Conservation (phyloP, 139 green algal genomes). For the Coelastrella sp. region DNA sequence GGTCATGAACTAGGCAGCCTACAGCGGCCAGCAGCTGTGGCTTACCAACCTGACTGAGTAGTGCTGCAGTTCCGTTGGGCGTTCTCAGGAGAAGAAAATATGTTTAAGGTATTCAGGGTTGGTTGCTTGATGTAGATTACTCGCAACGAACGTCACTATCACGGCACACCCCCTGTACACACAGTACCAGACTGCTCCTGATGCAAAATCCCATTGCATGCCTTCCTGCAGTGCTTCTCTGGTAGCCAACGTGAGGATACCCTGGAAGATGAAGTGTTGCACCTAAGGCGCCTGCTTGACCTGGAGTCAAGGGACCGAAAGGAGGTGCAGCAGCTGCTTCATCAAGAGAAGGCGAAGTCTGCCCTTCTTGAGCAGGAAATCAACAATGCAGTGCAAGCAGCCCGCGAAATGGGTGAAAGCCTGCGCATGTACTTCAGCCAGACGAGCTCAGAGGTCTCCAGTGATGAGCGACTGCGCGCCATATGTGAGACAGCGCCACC, state of each 20-base stretch:
- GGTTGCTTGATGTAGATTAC: background rate
- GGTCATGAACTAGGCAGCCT: too few relatives aligned
- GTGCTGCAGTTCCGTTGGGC: too few relatives aligned
- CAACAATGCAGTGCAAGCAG: constrained; percentile 1
- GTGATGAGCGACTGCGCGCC: background rate
- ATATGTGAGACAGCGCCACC: background rate
- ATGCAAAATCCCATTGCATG: background rate
- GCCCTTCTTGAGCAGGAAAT: constrained; percentile 38
- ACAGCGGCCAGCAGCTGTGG: too few relatives aligned
- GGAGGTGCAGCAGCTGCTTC: background rate
- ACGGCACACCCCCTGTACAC: too few relatives aligned
- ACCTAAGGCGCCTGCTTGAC: constrained; percentile 6
- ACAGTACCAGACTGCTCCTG: background rate
- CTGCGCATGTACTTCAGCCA: constrained; percentile 37
- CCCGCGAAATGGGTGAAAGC: constrained; percentile 43
- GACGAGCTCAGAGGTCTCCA: background rate
- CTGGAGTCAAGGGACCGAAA: background rate
- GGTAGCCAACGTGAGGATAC: background rate
- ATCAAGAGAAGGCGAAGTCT: constrained; percentile 13
- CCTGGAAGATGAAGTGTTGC: background rate
- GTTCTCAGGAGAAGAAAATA: too few relatives aligned
- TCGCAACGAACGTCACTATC: background rate
- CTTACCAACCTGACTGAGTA: too few relatives aligned
- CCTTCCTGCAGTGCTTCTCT: constrained; percentile 20
- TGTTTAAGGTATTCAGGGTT: too few relatives aligned